phyloP scores from a whole-genome alignment of 306 rosid species.

The Rosa persica region DNA sequence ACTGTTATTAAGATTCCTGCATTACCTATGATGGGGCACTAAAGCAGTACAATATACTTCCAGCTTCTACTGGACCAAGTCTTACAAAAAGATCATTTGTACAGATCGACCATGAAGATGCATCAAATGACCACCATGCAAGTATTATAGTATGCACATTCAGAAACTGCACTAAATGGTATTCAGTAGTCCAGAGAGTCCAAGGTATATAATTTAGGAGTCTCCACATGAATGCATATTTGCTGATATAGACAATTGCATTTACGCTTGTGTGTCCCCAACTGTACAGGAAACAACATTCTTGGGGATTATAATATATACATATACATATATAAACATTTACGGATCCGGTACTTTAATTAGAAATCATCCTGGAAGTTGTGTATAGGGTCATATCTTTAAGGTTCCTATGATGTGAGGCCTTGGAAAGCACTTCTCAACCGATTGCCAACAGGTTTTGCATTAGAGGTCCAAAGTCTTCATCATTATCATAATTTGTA shows the following conservation, averaged over 20 bases:
- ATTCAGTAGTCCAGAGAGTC: background rate
- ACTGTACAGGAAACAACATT: too few relatives aligned
- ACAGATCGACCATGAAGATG: background rate
- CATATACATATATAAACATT: too few relatives aligned
- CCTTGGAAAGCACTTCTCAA: background rate
- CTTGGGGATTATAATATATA: background rate
- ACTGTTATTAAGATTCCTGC: conserved; percentile 2
- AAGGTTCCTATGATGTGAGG: background rate
- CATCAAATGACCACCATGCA: background rate
- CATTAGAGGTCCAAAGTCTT: background rate
- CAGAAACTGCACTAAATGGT: background rate
- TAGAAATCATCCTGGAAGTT: background rate
- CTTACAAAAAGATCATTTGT: background rate
- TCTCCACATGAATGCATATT: background rate
- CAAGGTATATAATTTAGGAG: background rate
- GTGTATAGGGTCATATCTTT: background rate
- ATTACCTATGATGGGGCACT: background rate
- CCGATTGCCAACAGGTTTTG: background rate
- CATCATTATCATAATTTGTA: background rate
- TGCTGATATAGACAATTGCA: background rate
- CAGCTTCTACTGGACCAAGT: background rate
- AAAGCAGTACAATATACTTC: background rate
- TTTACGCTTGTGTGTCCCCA: background rate
- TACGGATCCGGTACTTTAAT: background rate
- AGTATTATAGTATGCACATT: background rate